These are phyloP conservation scores for Xylaria sp. DNA, from an alignment of 2,329 filamentous ascomycete genomes.

Conservation along the genomic window DNA sequence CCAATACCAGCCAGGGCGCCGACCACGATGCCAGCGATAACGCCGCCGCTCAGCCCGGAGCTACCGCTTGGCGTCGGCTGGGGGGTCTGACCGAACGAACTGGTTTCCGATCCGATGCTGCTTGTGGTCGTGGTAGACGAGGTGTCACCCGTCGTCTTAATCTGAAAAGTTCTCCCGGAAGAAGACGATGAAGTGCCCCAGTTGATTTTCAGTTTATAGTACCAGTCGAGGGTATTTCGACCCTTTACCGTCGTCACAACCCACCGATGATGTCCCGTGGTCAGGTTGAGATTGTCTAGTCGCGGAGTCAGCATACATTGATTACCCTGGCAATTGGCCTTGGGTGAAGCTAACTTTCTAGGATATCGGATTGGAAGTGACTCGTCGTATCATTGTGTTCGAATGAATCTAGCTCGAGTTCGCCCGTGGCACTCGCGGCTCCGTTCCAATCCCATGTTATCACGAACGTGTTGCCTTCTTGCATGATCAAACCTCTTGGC, in stretches of 20 bases:
- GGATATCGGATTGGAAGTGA: not conserved
- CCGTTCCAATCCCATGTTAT: constrained; percentile 22
- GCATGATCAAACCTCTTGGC: constrained; percentile 7
- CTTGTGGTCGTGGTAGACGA: constrained; percentile 4
- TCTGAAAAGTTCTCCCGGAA: constrained; percentile 15
- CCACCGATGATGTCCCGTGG: constrained; percentile 5
- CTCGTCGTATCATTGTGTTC: not conserved
- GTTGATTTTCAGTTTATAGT: constrained; percentile 10
- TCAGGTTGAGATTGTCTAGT: constrained; percentile 19
- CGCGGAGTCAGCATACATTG: not conserved
- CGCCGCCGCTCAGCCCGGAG: constrained; percentile 1
- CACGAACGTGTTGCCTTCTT: constrained; percentile 20
- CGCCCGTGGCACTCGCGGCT: not conserved
- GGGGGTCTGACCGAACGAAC: not conserved
- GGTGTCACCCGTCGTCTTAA: not conserved
- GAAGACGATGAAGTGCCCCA: not conserved
- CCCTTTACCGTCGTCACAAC: not conserved
- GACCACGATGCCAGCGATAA: constrained; percentile 11
- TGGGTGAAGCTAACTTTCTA: constrained; percentile 12
- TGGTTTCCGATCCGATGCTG: not conserved
- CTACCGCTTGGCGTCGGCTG: not conserved
- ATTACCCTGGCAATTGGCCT: not conserved
- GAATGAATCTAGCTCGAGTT: not conserved
- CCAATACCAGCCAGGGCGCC: constrained; percentile 4
- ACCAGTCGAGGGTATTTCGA: constrained; percentile 9